Conservation (phyloP, 306 rosid genomes). For the Bauhinia variegata region DNA sequence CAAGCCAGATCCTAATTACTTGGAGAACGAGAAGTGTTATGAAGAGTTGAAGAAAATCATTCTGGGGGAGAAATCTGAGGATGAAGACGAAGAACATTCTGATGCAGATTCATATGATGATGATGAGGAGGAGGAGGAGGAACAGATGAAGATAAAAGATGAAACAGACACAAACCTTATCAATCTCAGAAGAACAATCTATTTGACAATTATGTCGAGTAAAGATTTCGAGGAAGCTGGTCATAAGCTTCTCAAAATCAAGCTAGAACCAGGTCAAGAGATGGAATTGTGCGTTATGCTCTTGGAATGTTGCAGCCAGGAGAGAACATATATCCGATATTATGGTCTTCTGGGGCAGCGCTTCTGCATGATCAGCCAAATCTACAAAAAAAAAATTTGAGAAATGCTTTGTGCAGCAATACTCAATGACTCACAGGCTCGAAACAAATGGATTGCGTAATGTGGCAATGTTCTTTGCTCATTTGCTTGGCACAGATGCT, state of each 20-base stretch:
- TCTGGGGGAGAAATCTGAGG: constrained; percentile 86
- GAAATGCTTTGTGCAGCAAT: constrained; percentile 89
- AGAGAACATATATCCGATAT: constrained; percentile 79
- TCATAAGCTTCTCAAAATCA: constrained; percentile 91
- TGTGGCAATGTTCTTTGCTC: constrained; percentile 86
- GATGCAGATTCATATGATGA: constrained; percentile 68
- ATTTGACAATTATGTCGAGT: constrained; percentile 93
- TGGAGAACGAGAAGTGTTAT: constrained; percentile 75
- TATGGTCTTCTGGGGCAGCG: constrained; percentile 94
- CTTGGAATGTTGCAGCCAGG: constrained; percentile 94
- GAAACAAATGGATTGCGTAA: constrained; percentile 82
- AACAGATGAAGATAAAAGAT: constrained; percentile 75
- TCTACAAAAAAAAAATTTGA: constrained; percentile 87
- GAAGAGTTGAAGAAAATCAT: constrained; percentile 78
- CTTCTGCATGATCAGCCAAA: constrained; percentile 85
- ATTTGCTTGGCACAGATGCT: constrained; percentile 87
- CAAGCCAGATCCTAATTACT: constrained; percentile 75
- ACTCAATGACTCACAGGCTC: constrained; percentile 85
- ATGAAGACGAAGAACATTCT: constrained; percentile 69
- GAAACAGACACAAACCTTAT: constrained; percentile 94
- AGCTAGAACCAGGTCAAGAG: constrained; percentile 99
- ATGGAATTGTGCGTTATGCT: constrained; percentile 83
- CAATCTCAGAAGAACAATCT: constrained; percentile 88
- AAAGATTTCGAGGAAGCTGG: constrained; percentile 98
- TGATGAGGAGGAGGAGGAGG: constrained; percentile 74